phyloP scores from a whole-genome alignment of 2,329 filamentous ascomycete genomes.

The Trichoderma cornu-damae region DNA sequence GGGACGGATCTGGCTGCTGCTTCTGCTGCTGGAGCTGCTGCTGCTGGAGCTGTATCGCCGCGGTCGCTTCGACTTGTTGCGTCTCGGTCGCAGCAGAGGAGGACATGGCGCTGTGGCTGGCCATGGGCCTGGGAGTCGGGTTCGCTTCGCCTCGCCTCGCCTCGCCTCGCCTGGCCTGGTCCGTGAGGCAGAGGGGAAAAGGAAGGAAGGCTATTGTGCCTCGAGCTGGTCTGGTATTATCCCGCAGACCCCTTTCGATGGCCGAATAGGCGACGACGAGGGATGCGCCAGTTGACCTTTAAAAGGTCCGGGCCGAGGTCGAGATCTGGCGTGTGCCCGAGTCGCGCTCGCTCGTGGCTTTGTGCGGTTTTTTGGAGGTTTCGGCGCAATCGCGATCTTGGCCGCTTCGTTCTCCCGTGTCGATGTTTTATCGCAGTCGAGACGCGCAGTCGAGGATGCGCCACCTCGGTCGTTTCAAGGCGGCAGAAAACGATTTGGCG shows the following conservation, averaged over 20 bases:
- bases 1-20: constrained; percentile 2
- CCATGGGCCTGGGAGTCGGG: not conserved
- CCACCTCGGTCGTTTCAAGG: constrained; percentile 12
- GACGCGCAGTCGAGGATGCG: constrained; percentile 16
- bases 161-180: not conserved
- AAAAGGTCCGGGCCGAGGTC: not conserved
- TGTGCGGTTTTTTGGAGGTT: not conserved
- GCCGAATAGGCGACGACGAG: too few species aligned
- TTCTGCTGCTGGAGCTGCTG: constrained; percentile 15
- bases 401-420: too few species aligned
- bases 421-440: not conserved
- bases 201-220: not conserved
- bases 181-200: not conserved
- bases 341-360: not conserved
- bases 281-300: too few species aligned
- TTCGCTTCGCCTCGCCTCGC: not conserved
- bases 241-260: too few species aligned
- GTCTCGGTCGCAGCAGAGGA: constrained; percentile 1
- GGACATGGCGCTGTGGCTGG: constrained; percentile 6
- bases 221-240: too few species aligned
- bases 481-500: constrained; percentile 1
- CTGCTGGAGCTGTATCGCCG: constrained; percentile 15
- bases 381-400: too few species aligned
- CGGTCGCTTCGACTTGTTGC: constrained; percentile 7
- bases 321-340: not conserved